phyloP scores from a whole-genome alignment of 169 alveolate species.

The Babesia gibsoni region DNA sequence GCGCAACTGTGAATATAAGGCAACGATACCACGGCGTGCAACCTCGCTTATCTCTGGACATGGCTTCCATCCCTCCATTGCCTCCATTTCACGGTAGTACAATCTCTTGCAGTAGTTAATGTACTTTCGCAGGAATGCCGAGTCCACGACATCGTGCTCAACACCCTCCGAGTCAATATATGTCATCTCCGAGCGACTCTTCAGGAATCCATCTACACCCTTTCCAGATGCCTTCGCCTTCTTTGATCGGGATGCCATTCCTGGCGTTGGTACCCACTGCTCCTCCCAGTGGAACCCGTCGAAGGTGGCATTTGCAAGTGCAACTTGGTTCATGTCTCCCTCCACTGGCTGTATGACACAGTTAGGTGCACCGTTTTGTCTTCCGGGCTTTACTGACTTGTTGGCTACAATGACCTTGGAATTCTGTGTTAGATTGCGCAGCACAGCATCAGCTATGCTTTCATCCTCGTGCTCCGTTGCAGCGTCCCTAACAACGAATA shows the following conservation, averaged over 20 bases:
- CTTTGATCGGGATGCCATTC: conserved; percentile 20
- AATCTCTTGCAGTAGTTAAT: conserved; percentile 70
- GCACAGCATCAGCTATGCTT: conserved; percentile 72
- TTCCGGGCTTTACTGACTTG: conserved; percentile 47
- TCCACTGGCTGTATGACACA: conserved; percentile 74
- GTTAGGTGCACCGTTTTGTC: conserved; percentile 44
- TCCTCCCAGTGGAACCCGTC: conserved; percentile 37
- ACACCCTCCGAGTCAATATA: conserved; percentile 70
- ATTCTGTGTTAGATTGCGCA: conserved; percentile 74
- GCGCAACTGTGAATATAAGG: conserved; percentile 73
- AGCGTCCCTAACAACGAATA: conserved; percentile 67
- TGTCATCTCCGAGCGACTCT: conserved; percentile 69
- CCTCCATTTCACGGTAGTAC: conserved; percentile 70
- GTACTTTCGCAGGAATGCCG: conserved; percentile 71
- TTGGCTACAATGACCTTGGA: conserved; percentile 61
- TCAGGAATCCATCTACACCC: conserved; percentile 61
- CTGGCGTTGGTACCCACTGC: conserved; percentile 27
- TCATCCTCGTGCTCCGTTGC: conserved; percentile 75
- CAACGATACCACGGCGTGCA: conserved; percentile 77
- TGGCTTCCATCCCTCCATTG: conserved; percentile 73
- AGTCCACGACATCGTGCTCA: conserved; percentile 71
- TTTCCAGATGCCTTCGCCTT: conserved; percentile 57
- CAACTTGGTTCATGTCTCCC: conserved; percentile 67
- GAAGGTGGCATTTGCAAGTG: conserved; percentile 29
- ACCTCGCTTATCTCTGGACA: conserved; percentile 78